Conservation (phyloP, 2,329 filamentous ascomycete genomes). For the Xylariaceae sp. region DNA sequence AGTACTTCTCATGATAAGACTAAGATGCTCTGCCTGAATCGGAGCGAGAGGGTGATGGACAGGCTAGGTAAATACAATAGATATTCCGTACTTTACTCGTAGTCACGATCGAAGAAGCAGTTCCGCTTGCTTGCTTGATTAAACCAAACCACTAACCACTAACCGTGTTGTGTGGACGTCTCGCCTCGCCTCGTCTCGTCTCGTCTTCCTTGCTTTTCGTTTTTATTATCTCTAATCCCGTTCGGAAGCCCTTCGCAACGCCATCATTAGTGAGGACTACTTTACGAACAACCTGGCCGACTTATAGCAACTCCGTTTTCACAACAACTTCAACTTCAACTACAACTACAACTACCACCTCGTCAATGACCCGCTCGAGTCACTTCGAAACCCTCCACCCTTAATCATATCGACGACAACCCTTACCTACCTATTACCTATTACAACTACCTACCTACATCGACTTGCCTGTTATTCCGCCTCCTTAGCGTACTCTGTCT, state of each 20-base stretch:
- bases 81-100: neutral
- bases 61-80: constrained; percentile 1
- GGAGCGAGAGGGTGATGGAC: constrained; percentile 6
- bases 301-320: neutral
- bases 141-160: neutral
- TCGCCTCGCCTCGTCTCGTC: neutral
- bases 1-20: constrained; percentile 28
- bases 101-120: constrained; percentile 13
- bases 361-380: no score
- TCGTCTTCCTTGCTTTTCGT: neutral
- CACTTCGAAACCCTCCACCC: no score
- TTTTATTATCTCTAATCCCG: neutral
- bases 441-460: neutral
- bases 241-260: constrained; percentile 4
- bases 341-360: no score
- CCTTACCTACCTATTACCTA: no score
- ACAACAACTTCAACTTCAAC: no score
- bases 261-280: neutral
- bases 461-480: neutral
- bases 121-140: neutral
- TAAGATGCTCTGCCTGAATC: constrained; percentile 20
- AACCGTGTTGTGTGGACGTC: neutral
- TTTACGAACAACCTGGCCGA: neutral
- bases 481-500: constrained; percentile 5
- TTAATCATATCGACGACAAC: no score